A percentile compares a stretch with the other conserved stretches of the same genome.
Evolutionary conservation across 1,139 yeast species (phyloP).

Genomic region (Nakaseomyces nivariensis): DNA sequence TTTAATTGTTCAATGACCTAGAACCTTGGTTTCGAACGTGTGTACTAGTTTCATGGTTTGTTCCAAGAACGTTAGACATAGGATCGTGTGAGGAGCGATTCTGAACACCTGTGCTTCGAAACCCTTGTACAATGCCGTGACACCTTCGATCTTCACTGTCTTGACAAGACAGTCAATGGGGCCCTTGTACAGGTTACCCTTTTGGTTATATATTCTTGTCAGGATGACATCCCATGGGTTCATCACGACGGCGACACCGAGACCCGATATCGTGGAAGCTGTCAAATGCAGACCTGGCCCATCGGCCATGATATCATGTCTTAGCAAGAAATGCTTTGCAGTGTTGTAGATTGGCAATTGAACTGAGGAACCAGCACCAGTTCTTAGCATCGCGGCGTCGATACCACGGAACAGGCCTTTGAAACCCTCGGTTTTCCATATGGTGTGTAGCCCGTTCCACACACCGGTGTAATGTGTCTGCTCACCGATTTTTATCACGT

Average conservation of each 20-base stretch:
- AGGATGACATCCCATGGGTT: slow-evolving; percentile 94
- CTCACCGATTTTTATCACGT: slow-evolving; percentile 63
- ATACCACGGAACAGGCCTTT: slow-evolving; percentile 81
- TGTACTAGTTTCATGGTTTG: slow-evolving; percentile 66
- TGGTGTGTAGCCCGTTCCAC: slow-evolving; percentile 55
- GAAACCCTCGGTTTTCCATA: slow-evolving; percentile 61
- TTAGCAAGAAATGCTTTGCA: slow-evolving; percentile 47
- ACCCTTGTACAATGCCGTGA: slow-evolving; percentile 83
- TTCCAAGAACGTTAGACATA: slow-evolving; percentile 90
- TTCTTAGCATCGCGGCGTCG: slow-evolving; percentile 87
- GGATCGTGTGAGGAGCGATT: slow-evolving; percentile 89
- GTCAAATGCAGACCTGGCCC: slow-evolving; percentile 65
- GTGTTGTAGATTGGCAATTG: slow-evolving; percentile 88
- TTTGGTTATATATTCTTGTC: slow-evolving; percentile 91
- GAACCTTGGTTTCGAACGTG: slow-evolving; percentile 33
- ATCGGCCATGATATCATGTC: slow-evolving; percentile 43
- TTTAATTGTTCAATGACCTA: slow-evolving; percentile 10
- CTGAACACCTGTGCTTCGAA: slow-evolving; percentile 86
- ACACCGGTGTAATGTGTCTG: slow-evolving; percentile 77
- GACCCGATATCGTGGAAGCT: slow-evolving; percentile 73
- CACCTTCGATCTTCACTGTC: slow-evolving; percentile 77
- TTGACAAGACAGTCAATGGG: slow-evolving; percentile 82
- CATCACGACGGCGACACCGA: slow-evolving; percentile 92
- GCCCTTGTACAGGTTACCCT: slow-evolving; percentile 75
- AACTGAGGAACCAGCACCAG: slow-evolving; percentile 93